Percentiles rank a stretch among this genome's conserved stretches.
phyloP scores from a whole-genome alignment of 1,284 basidiomycete species.

The Rhodotorula sp. region DNA sequence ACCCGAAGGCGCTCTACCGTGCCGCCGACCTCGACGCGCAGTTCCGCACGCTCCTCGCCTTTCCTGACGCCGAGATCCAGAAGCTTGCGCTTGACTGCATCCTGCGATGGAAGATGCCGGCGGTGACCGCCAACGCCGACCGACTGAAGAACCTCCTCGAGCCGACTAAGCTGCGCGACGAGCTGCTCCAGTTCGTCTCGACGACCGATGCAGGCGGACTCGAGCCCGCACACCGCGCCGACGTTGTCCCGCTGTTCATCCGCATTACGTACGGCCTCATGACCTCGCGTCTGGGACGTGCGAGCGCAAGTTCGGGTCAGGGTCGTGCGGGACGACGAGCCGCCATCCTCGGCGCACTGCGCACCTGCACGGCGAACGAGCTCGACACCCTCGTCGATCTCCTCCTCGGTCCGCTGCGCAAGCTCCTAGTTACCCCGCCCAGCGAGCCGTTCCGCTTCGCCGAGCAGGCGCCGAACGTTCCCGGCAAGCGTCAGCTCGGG shows the following conservation, averaged over 20 bases:
- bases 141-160: conserved; percentile 73
- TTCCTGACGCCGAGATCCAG: conserved; percentile 80
- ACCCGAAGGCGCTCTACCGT: conserved; percentile 80
- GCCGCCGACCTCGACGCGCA: conserved; percentile 66
- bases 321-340: conserved; percentile 69
- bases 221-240: conserved; percentile 62
- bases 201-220: conserved; percentile 56
- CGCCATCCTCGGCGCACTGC: conserved; percentile 73
- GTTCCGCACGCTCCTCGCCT: conserved; percentile 75
- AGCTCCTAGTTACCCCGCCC: conserved; percentile 37
- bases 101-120: conserved; percentile 75
- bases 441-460: conserved; percentile 40
- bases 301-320: conserved; percentile 54
- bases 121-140: conserved; percentile 66
- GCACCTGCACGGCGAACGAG: conserved; percentile 70
- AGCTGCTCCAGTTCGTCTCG: conserved; percentile 71
- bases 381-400: conserved; percentile 76
- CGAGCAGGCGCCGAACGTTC: conserved; percentile 35
- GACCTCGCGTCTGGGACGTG: conserved; percentile 73
- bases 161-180: conserved; percentile 83
- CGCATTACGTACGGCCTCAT: conserved; percentile 86
- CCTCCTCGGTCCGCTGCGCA: conserved; percentile 77
- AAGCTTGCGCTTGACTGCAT: conserved; percentile 74
- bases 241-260: conserved; percentile 71
- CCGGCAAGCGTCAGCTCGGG: conserved; percentile 74